Evolutionary conservation across 176 grass and related monocot species (phyloP), one percentile per base, ranked within the genome.

Genomic region (Oryza meyeriana): DNA sequence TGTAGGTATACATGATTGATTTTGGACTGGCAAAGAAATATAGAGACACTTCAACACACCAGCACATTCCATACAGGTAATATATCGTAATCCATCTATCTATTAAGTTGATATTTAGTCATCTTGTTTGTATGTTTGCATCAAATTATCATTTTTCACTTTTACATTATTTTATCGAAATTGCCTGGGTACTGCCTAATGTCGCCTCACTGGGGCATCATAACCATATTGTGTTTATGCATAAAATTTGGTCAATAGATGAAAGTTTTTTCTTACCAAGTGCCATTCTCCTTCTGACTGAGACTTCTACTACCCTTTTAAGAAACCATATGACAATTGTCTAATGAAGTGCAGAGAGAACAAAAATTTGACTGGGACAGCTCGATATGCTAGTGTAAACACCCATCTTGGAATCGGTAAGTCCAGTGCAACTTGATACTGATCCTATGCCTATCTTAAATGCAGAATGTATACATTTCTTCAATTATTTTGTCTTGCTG

Each of bases 21-120:
- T 97, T 94, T 85, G 94, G 94, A 24, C 89, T 97, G 74, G 91
- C 94, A 45, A 97, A 97, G 87, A 97, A 94, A 70, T 97, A 97
- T 35, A 90, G 79, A 62, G 94, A 97, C 85, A 79, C 83, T 69
- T 30, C 79, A 55, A 90, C 94, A 44, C 86, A 92, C 64, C 91
- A 94, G 62, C 94, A 97, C 76, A 97, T 97, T 83, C 94, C 91
- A 40, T 97, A 97, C 61, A 97, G 94, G 94, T 97, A 82, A 69
- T 61, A 61, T 71, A 62, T 61, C 11, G 0, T 66, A 40, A 36
- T 72, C 29, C 24, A 47, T 87, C 24, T 77, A 29, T 76, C 11
- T 77, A 14, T 72, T 38, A 79, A 17, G 66, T 29, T 39, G 27
- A 12, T 80, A 69, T 41, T 85, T 83, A 58, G 35, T 17, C 18